phyloP scores from a whole-genome alignment of 208 protist species.

The Acanthamoeba royreba region DNA sequence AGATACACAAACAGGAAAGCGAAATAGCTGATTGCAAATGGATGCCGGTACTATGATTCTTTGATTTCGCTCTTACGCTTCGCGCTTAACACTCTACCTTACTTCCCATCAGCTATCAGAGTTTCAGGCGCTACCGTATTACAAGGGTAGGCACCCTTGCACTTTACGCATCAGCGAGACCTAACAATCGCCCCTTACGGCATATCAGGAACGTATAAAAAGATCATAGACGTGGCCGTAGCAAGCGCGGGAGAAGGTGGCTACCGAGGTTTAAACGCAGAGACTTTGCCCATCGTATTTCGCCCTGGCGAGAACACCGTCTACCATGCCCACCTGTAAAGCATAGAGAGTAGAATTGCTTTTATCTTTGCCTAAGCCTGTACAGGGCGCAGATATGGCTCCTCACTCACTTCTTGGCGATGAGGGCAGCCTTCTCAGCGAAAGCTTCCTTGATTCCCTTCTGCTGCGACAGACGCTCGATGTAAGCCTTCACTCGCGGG shows the following conservation, averaged over 20 bases:
- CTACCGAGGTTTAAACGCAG: neutral
- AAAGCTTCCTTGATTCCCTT: conserved; percentile 4
- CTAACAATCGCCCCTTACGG: neutral
- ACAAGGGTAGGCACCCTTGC: neutral
- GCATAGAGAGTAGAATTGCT: neutral
- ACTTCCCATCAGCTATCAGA: neutral
- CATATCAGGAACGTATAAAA: neutral
- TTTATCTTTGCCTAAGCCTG: no score
- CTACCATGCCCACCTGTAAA: neutral
- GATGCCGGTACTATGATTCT: conserved; percentile 23
- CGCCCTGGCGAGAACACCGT: neutral
- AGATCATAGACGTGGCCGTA: neutral
- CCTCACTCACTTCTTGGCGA: no score
- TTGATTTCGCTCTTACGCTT: neutral
- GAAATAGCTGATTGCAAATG: conserved; percentile 4
- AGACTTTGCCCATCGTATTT: conserved; percentile 27
- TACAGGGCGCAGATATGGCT: no score
- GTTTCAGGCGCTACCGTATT: conserved; percentile 1
- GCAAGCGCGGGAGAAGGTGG: neutral
- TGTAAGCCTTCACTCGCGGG: neutral
- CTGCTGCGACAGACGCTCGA: neutral
- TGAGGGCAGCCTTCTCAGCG: neutral
- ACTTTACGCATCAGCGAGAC: no score
- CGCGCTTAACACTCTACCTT: no score
- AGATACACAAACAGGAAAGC: conserved; percentile 5